Evolutionary conservation across 257 asterid genomes (phyloP), one percentile per base, ranked within the genome.

Genomic region (Coffea eugenioides): DNA sequence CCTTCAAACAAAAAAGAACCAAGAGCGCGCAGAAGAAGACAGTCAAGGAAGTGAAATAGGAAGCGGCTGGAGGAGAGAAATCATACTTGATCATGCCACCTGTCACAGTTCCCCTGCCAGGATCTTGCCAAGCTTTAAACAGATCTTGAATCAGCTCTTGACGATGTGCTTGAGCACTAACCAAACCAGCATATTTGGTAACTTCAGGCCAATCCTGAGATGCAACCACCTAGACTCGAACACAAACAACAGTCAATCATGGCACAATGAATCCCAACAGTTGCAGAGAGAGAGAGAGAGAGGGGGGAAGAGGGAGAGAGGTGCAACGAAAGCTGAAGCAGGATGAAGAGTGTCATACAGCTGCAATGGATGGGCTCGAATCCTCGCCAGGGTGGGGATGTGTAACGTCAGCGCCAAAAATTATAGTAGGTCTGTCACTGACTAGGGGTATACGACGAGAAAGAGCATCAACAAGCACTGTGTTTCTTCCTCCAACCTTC

Each of bases 361-460:
- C 99, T 20, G 99, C 99, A 87, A 95, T 95, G 6, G 99, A 95
- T 23, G 99, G 99, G 78, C 99, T 95, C n/a, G 99, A 91, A 81
- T 95, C 99, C 89, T 95, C 99, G 36, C 99, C 99, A 59, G 98
- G 99, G 67, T 94, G 98, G 36, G 98, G 98, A 83, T 95, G 99
- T 46, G 99, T 95, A 73, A 95, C 99, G 84, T 95, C 99, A 78
- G 99, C 99, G 72, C 99, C 99, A 79, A 95, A 95, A 52, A 95
- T 95, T 72, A 95, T 95, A 8, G 99, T 95, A 25, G 99, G 98
- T 39, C 88, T 84, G 80, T 95, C 98, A 75, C 95, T 93, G 69
- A 95, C 99, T 12, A 92, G 94, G 52, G 99, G 99, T 74, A 95
- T 93, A 73, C 98, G 96, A 79, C 97, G 85, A 5, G 93, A 86